These are phyloP conservation scores for Colletotrichum tanaceti DNA, from an alignment of 2,329 filamentous ascomycete genomes.

Conservation along the genomic window DNA sequence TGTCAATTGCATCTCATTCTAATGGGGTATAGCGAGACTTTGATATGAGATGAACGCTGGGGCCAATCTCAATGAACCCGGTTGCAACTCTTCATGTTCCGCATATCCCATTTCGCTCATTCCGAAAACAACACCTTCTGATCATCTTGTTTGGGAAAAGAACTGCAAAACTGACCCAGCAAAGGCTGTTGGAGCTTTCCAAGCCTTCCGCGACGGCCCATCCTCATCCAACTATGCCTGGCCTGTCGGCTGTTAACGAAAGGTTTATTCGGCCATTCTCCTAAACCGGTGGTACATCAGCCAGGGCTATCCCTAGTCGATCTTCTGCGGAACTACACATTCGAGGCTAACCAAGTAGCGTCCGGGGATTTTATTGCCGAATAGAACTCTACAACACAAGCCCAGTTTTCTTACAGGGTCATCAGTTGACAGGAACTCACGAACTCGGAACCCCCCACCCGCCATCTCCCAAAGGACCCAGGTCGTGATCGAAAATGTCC, in stretches of 20 bases:
- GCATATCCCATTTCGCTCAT: constrained; percentile 41
- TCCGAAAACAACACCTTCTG: constrained; percentile 38
- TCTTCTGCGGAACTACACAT: constrained; percentile 22
- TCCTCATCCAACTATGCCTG: constrained; percentile 32
- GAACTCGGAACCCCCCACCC: constrained; percentile 36
- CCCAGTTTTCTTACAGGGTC: constrained; percentile 27
- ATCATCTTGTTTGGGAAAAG: constrained; percentile 37
- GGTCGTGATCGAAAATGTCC: constrained; percentile 34
- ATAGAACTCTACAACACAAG: constrained; percentile 9
- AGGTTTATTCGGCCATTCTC: constrained; percentile 25
- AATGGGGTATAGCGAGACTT: constrained; percentile 39
- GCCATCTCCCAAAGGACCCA: constrained; percentile 28
- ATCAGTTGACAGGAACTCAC: constrained; percentile 12
- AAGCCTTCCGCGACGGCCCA: constrained; percentile 22
- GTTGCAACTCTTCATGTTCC: constrained; percentile 38
- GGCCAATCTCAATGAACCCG: constrained; percentile 39
- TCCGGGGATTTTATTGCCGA: constrained; percentile 36
- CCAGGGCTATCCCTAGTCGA: constrained; percentile 30
- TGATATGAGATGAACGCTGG: constrained; percentile 42
- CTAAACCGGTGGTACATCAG: constrained; percentile 1
- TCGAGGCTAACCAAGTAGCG: constrained; percentile 20
- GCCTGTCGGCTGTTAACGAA: constrained; percentile 22
- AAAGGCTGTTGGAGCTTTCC: constrained; percentile 21
- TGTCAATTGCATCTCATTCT: constrained; percentile 14
- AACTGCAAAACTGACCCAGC: constrained; percentile 29